Evolutionary conservation across 768 basidiomycete species (phyloP).

Genomic region (Daedaleopsis sinensis): DNA sequence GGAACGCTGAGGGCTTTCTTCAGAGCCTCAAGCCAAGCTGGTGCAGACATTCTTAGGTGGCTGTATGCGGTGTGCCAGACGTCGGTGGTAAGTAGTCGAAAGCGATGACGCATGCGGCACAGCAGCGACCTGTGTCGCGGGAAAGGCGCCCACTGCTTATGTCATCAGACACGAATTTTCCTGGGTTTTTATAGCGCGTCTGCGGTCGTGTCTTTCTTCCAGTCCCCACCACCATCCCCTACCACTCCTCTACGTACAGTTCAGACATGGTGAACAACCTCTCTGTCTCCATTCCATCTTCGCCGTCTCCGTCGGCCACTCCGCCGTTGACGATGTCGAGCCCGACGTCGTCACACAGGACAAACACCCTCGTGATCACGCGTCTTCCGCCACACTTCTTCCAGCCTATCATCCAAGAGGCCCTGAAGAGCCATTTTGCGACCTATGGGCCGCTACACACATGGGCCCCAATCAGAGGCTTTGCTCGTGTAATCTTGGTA

Average conservation of each 20-base stretch:
- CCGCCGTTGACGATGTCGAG: constrained; percentile 23
- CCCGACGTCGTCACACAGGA: constrained; percentile 37
- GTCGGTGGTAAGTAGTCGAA: constrained; percentile 1
- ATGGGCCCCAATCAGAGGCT: constrained; percentile 87
- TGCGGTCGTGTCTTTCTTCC: constrained; percentile 13
- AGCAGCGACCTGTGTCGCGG: too few species aligned
- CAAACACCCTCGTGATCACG: constrained; percentile 87
- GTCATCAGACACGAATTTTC: constrained; percentile 6
- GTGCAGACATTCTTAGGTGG: constrained; percentile 15
- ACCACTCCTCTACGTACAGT: neutral
- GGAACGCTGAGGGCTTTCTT: constrained; percentile 26
- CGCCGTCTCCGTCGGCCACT: constrained; percentile 16
- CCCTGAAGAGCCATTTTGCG: constrained; percentile 73
- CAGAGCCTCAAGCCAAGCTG: constrained; percentile 33
- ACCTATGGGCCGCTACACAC: constrained; percentile 81
- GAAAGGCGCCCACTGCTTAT: constrained; percentile 3
- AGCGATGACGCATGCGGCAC: neutral
- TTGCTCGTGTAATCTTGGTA: constrained; percentile 83
- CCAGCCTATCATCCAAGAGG: constrained; percentile 63
- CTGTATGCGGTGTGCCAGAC: neutral
- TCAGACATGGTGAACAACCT: constrained; percentile 15
- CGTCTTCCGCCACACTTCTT: constrained; percentile 80
- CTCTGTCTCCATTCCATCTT: constrained; percentile 16
- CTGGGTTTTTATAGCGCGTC: constrained; percentile 7
- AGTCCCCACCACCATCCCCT: neutral